Evolutionary conservation across 345 rosid genomes (phyloP), one percentile per base, ranked within the genome.

Genomic region (Zanthoxylum bungeanum): DNA sequence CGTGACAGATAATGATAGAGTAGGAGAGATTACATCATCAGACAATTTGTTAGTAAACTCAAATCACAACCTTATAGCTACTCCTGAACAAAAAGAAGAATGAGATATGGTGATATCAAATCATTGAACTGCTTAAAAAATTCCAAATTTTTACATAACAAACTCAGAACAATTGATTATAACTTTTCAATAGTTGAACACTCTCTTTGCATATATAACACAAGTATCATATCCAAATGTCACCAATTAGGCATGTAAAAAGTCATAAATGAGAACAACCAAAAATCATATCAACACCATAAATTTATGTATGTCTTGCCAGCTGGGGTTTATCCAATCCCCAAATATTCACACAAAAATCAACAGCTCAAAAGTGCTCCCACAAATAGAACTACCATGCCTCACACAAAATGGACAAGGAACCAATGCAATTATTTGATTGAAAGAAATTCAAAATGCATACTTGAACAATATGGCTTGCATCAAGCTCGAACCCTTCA

Each of bases 401-500:
- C 25, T 7, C 27, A 19, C 7, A 22, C 16, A 61, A 37, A 10
- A 37, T 21, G 1, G 14, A 24, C 9, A 17, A 66, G 40, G 31
- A 1, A 49, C 8, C 42, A 31, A 66, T 66, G 21, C 16, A 49
- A 42, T 25, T 42, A 63, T 21, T 42, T 1, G 42, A 42, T 42
- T 25, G 21, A 14, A 21, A 42, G 7, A 31, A 74, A 47, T 9
- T 68, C 49, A n/a, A n/a, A 70, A 71, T 40, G 24, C 63, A 34
- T 68, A 94, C 99, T 97, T 89, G 99, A 73, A 92, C 83, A 79
- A 93, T 80, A 66, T 86, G 94, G 81, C 90, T 86, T 1, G 98
- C 96, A 82, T 95, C 98, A 60, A 82, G 84, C 84, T 91, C 98
- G 27, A 95, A 92, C 9, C 96, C 97, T 63, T 91, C 96, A 80